Evolutionary conservation across 169 alveolate genomes (phyloP).

Genomic region (Amoebophrya sp.): DNA sequence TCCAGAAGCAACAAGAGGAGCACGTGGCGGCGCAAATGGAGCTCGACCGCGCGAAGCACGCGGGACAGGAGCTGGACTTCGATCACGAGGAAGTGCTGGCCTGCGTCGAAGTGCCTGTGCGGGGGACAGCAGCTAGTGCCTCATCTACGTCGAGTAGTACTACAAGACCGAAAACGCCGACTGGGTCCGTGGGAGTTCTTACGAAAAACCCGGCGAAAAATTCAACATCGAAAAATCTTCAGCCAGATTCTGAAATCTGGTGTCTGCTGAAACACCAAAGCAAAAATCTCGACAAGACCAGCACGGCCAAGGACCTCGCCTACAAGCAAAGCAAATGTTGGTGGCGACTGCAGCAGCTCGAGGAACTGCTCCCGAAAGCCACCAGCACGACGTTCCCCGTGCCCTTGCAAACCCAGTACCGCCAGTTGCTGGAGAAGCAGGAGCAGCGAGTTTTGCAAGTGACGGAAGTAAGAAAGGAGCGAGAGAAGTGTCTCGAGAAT

Average conservation of each 20-base stretch:
- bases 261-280: neutral
- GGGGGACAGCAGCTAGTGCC: neutral
- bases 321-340: neutral
- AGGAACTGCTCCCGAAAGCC: no score
- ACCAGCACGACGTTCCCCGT: neutral
- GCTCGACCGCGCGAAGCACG: neutral
- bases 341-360: neutral
- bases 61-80: neutral
- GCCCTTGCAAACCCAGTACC: neutral
- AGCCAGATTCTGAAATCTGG: no score
- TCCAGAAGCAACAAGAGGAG: neutral
- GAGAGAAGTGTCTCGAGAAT: neutral
- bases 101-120: neutral
- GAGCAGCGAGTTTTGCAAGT: neutral
- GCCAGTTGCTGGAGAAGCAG: neutral
- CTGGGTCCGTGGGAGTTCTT: neutral
- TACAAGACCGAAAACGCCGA: no score
- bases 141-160: no score
- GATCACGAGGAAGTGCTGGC: neutral
- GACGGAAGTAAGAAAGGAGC: neutral
- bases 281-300: neutral
- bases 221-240: neutral
- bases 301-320: no score
- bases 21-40: neutral
- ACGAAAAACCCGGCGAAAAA: neutral